Base-by-base conservation (phyloP, 1,284 basidiomycete genomes). In the Agaricales sp. region DNA sequence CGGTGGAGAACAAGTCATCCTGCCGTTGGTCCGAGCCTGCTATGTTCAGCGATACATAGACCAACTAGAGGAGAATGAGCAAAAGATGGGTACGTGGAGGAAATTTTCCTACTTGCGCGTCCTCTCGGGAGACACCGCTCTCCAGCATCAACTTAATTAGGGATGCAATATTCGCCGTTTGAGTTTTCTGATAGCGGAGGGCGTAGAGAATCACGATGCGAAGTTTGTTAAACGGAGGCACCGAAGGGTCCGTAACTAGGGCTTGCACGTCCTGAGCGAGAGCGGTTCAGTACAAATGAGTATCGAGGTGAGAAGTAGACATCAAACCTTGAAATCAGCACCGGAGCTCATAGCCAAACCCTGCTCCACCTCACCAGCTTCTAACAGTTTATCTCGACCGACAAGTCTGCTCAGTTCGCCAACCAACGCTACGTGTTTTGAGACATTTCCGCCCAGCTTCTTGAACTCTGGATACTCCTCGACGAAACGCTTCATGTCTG, bases 391-490 rank as follows among this genome's bases (percentile, higher is more conserved):
- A 60, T 94, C 86, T 53, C 82, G 73, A 47, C 86, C 89, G 18
- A 99, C 92, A 37, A 97, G 65, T 51, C 92, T 74, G 61, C 92
- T 96, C 52, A 99, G 75, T 65, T 99, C 96, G 30, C 95, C 95
- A 0, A 99, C 92, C 11, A 99, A 69, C 4, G 94, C 89, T 19
- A 99, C 96, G 61, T 99, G 96, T 67, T 99, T 99, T 67, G 88
- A 92, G 24, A 99, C 96, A 64, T 99, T 99, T 19, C 94, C 94
- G 2, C 96, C 92, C 24, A 99, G 75, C 61, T 94, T 94, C 56
- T 86, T 77, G 63, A 99, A 98, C 65, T 99, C 96, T 1, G 96
- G 96, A 67, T 97, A 99, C 58, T 97, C 94, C 63, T 99, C 96
- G 2, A 99, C 89, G 60, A 99, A 99, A 18, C 80, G 81, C 64